Base-by-base conservation (phyloP, 1,139 yeast genomes). In the Debaryomyces udenii region DNA sequence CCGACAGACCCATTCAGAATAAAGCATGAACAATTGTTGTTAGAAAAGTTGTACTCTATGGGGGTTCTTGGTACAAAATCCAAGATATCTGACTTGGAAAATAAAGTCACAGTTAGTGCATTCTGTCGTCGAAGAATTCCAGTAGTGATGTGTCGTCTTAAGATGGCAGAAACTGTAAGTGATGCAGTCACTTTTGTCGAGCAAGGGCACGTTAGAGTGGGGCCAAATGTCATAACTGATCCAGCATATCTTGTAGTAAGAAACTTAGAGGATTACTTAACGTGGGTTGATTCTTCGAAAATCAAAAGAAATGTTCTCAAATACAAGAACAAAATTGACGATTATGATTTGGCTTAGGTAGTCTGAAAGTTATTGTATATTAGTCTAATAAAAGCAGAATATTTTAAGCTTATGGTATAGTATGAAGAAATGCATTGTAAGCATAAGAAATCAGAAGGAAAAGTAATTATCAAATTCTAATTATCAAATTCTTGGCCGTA, bases 131-230 rank as follows among this genome's bases (percentile, higher is more conserved):
- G 99, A 54, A 76, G 99, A 57, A 78, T 94, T 24, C 96, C 96
- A 5, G 96, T 93, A 29, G 94, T 94, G 39, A 88, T 94, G 96
- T 90, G 95, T 56, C 78, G 97, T 46, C 71, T 91, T 50, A 89
- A 86, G 56, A 94, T 94, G 99, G 94, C 96, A 0, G 93, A 91
- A 57, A 86, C 86, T 34, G 76, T 93, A 30, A 71, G 79, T 27
- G 98, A 90, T 62, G 99, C 98, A 0, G 87, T 91, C 15, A 88
- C 88, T 37, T 89, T 88, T 59, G 78, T 94, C 15, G 98, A 93
- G 59, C 98, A 93, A 62, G 99, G 99, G 3, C 98, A 94, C 58
- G 96, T 94, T 3, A 78, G 99, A 52, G 96, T 94, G 9, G 99
- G 99, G 0, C 99, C 98, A 7, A 88, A 90, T 57, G 86, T 93